Evolutionary conservation across 805 yeast species (phyloP), one percentile per base, ranked within the genome.

Genomic region (Saccharomycopsis fibuligera): DNA sequence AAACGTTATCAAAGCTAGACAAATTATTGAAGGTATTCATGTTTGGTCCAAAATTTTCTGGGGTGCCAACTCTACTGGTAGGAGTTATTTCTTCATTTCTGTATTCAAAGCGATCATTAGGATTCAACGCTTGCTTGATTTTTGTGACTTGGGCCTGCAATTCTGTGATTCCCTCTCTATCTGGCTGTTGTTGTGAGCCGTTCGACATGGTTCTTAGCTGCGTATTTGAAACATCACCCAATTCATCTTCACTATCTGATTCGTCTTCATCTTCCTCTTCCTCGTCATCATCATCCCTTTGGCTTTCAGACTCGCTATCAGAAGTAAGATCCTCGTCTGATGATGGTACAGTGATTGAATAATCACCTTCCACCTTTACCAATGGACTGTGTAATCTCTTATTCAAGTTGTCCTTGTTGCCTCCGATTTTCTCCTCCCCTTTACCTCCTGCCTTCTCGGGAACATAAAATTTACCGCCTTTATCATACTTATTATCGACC

Each of bases 391-490:
- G 27, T 9, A 40, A 16, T 17, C 31, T 38, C 14, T 40, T 45
- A 33, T 35, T 46, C 24, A 44, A 36, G 22, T 30, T n/a, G 14
- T 35, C 45, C 19, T 25, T 44, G 17, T 37, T 29, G 6, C 37
- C 19, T 6, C 19, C 9, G 19, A 33, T 6, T n/a, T 9, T 12
- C 16, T 41, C 6, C 21, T 16, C 14, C 6, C 16, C 36, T n/a
- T 14, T 25, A 12, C n/a, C 23, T 40, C 24, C 23, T 10, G 6
- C 14, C 5, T 16, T 24, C 12, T 49, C 51, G 16, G 53, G 52
- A 14, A 85, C 86, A 60, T 81, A 89, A 60, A 86, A 91, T 59
- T 90, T 85, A 1, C 99, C 99, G 4, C 99, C 99, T 54, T 75
- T 74, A 10, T 83, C 82, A 58, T 91, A 91, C 59, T 91, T 91